phyloP scores from a whole-genome alignment of 2,329 filamentous ascomycete species.

The Phoma sp. region DNA sequence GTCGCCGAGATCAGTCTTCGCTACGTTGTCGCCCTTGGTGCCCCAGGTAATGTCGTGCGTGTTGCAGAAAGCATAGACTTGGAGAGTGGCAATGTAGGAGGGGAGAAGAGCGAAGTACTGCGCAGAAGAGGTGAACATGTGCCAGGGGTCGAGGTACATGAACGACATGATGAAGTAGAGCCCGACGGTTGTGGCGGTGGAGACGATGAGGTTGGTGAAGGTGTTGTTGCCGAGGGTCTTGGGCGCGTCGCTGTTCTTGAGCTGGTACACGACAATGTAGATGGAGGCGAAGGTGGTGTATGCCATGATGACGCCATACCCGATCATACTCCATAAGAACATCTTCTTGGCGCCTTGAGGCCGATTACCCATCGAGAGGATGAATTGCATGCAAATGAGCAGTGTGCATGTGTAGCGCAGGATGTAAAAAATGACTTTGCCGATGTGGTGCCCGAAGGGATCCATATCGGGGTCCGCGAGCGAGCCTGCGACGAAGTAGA shows the following conservation, averaged over 20 bases:
- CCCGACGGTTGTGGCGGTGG: constrained; percentile 84
- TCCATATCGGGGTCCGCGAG: constrained; percentile 79
- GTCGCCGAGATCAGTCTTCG: constrained; percentile 88
- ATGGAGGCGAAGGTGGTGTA: constrained; percentile 91
- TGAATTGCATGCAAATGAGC: constrained; percentile 93
- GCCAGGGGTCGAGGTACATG: constrained; percentile 97
- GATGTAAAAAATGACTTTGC: constrained; percentile 82
- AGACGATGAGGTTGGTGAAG: constrained; percentile 94
- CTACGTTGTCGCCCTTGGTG: constrained; percentile 96
- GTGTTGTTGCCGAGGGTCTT: constrained; percentile 79
- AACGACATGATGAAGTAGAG: constrained; percentile 97
- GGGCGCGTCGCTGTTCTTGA: constrained; percentile 59
- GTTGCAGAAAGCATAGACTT: constrained; percentile 99
- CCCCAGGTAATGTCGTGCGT: constrained; percentile 99
- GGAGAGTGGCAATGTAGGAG: constrained; percentile 93
- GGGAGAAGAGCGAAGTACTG: constrained; percentile 95
- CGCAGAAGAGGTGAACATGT: constrained; percentile 90
- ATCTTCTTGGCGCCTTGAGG: constrained; percentile 93
- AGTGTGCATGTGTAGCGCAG: constrained; percentile 85
- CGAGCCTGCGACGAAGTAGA: constrained; percentile 96
- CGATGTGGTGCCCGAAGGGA: constrained; percentile 89
- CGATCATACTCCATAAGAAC: constrained; percentile 84
- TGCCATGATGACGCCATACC: constrained; percentile 92
- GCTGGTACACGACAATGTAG: constrained; percentile 86
- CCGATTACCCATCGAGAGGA: constrained; percentile 92